Base-by-base conservation (phyloP, 305 asterid genomes). In the Ajuga reptans region DNA sequence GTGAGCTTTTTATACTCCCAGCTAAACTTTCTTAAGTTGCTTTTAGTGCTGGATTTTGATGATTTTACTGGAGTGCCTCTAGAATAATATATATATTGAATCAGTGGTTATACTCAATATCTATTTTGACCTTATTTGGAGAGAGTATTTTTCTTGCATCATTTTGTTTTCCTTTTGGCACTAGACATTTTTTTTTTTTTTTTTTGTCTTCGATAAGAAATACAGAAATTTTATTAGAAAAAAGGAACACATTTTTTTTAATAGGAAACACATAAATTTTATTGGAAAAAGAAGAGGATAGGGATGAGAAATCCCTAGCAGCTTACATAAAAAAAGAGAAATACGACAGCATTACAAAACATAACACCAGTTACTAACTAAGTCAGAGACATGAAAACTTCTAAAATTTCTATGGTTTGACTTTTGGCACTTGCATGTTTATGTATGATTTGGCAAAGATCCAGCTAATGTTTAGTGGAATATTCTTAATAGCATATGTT, bases 1-100 rank as follows among this genome's bases (percentile, higher is more conserved):
- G 99, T 94, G 82, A 89, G 99, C 91, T 64, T 80, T 76, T 12
- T 68, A 47, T 52, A 67, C 72, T 57, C 33, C 56, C 71, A 52
- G 31, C 79, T 70, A 51, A 45, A 37, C 61, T 47, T 67, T 54
- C 17, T 29, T 56, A 34, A 12, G 58, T 75, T 54, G 54, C 57
- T 24, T 66, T 64, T 7, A 12, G n/a, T 69, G 17, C 65, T 66
- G 31, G 36, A 18, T 71, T 17, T 50, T 33, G 34, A 27, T 52
- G 61, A 53, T 56, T 36, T 66, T 68, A 17, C 34, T 71, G 64
- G 56, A 66, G 8, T 67, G 18, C 62, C 56, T 31, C 21, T 8
- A 4, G 31, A 57, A 21, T 36, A 9, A 16, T 64, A 12, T 61
- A n/a, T 51, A 52, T 50, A 52, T 60, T 72, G 57, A 31, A 55